Base-by-base conservation (phyloP, 805 yeast species). In the Pichia occidentalis region DNA sequence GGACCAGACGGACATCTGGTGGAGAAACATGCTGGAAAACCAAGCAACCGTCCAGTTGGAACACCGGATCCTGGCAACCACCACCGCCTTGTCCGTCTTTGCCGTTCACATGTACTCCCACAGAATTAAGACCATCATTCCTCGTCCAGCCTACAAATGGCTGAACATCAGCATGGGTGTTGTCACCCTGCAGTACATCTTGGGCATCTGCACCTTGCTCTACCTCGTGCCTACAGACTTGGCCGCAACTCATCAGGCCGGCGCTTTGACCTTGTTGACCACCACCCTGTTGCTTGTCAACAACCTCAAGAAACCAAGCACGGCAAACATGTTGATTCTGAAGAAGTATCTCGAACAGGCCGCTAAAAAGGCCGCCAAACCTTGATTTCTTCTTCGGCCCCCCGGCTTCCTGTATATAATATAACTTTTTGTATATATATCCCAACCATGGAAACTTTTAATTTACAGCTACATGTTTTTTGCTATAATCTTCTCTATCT, bases 161-260 rank as follows among this genome's bases (percentile, higher is more conserved):
- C 67, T 82, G 42, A 82, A 77, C 46, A 70, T 73, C 2, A 73
- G 83, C 40, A 76, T 87, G 82, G 97, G 96, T 3, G 63, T 88
- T 41, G 97, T 78, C 4, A 63, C 86, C 1, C 52, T 83, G 16
- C 99, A 92, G 63, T 95, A 80, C 3, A 65, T 84, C 1, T 67
- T 92, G 30, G 99, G 99, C 37, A 85, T 92, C 36, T 64, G 77
- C 22, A 92, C 98, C 1, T 68, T 92, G 49, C 59, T 88, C 17
- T 88, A 85, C 58, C 68, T 88, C 39, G 97, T 92, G 17, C 99
- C 99, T 21, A 78, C 84, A 18, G 85, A 95, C 22, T 63, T 90
- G 32, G 99, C 96, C 2, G 94, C 97, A 4, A 75, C 87, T 5
- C 99, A 92, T 58, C 99, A 92, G 67, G 96, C 95, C 7, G 97